phyloP scores from a whole-genome alignment of 2,329 filamentous ascomycete genomes.

The Monilinia fructicola region DNA sequence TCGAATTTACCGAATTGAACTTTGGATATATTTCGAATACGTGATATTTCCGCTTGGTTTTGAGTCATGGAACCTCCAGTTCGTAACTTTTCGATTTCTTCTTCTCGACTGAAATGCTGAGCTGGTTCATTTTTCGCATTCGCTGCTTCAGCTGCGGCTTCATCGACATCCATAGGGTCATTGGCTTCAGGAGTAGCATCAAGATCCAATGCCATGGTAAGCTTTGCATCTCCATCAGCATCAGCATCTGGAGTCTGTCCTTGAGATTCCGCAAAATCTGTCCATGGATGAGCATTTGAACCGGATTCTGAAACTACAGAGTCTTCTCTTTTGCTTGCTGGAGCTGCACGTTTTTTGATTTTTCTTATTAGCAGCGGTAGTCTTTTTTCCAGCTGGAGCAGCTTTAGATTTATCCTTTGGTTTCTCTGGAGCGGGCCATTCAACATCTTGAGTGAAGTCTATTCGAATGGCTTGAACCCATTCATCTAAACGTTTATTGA shows the following conservation, averaged over 20 bases:
- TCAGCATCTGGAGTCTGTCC: constrained; percentile 37
- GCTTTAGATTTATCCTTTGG: constrained; percentile 76
- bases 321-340: constrained; percentile 37
- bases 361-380: constrained; percentile 42
- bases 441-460: constrained; percentile 85
- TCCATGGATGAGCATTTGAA: constrained; percentile 37
- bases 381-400: constrained; percentile 48
- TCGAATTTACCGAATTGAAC: constrained; percentile 92
- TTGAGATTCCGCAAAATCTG: constrained; percentile 38
- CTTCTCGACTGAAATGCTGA: constrained; percentile 68
- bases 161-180: constrained; percentile 54
- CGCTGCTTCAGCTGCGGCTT: constrained; percentile 44
- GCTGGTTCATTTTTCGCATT: constrained; percentile 40
- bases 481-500: constrained; percentile 52
- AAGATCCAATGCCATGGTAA: constrained; percentile 34
- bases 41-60: constrained; percentile 93
- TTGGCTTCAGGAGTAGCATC: constrained; percentile 39
- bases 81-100: constrained; percentile 93
- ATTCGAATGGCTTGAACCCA: constrained; percentile 84
- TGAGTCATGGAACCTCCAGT: constrained; percentile 98
- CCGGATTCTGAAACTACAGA: constrained; percentile 40
- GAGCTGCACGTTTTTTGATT: constrained; percentile 44
- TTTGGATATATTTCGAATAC: constrained; percentile 90
- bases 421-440: constrained; percentile 86
- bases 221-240: constrained; percentile 35